These are phyloP conservation scores for Leishmania amazonensis DNA, from an alignment of 208 protist species.

Conservation along the genomic window DNA sequence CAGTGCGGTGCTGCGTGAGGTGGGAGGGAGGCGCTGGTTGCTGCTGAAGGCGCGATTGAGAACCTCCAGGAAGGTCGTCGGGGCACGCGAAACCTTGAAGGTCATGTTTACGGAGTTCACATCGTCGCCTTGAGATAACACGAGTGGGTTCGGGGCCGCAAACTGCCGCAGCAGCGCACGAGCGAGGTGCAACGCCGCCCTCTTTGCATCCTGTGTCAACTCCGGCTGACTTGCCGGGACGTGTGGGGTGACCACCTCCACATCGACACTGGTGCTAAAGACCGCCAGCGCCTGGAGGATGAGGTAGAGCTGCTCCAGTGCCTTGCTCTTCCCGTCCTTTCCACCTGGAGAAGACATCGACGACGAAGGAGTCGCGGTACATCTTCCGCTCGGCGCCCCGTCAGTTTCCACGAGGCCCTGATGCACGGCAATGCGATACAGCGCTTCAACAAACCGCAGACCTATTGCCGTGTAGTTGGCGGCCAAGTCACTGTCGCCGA, in stretches of 20 bases:
- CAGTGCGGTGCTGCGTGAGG: conserved; percentile 46
- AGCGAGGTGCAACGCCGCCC: conserved; percentile 28
- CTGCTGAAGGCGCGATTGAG: conserved; percentile 65
- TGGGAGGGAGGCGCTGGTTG: conserved; percentile 48
- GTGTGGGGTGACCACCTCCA: conserved; percentile 41
- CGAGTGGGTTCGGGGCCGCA: conserved; percentile 29
- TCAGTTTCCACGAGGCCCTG: conserved; percentile 5
- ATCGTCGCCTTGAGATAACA: conserved; percentile 30
- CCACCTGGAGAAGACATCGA: neutral
- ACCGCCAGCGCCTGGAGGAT: conserved; percentile 44
- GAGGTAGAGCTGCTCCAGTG: conserved; percentile 28
- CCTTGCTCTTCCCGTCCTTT: neutral
- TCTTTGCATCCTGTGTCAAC: conserved; percentile 18
- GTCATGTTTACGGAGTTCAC: conserved; percentile 32
- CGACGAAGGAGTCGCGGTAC: neutral
- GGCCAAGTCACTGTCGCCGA: conserved; percentile 27
- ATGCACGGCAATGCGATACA: conserved; percentile 33
- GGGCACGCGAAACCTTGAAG: conserved; percentile 29
- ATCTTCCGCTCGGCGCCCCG: neutral
- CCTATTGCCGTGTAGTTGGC: conserved; percentile 31
- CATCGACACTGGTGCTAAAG: conserved; percentile 41
- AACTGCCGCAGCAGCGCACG: conserved; percentile 41
- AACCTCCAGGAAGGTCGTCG: conserved; percentile 58
- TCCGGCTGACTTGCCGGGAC: neutral
- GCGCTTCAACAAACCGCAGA: conserved; percentile 27